Percentiles rank a stretch among this genome's conserved stretches.
Evolutionary conservation across 768 basidiomycete genomes (phyloP).

Genomic region (Auriscalpium microsporum): DNA sequence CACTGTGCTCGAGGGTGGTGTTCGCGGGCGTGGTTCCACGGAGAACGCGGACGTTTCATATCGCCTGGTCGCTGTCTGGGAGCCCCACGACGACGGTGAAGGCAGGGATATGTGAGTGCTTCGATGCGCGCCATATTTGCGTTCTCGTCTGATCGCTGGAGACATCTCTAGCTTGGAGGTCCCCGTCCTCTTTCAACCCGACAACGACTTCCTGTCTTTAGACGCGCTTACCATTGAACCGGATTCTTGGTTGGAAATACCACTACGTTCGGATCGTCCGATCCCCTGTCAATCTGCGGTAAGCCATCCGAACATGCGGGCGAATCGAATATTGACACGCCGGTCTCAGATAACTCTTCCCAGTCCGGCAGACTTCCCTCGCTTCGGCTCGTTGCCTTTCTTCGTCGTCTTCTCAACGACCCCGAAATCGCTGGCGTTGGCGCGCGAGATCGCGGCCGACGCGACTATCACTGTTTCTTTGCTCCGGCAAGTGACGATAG

Average conservation of each 20-base stretch:
- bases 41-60: constrained; percentile 44
- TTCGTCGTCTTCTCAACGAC: constrained; percentile 67
- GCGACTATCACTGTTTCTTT: constrained; percentile 65
- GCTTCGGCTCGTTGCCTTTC: constrained; percentile 54
- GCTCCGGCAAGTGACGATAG: constrained; percentile 49
- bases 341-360: constrained; percentile 52
- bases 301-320: constrained; percentile 19
- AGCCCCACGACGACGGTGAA: constrained; percentile 37
- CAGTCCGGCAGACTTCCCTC: constrained; percentile 50
- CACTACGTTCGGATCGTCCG: constrained; percentile 51
- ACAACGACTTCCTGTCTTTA: constrained; percentile 48
- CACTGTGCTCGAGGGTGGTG: constrained; percentile 21
- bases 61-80: constrained; percentile 49
- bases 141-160: constrained; percentile 5
- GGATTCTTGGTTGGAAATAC: constrained; percentile 62
- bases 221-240: constrained; percentile 37
- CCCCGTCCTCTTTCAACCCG: constrained; percentile 54
- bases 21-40: constrained; percentile 18
- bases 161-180: constrained; percentile 43
- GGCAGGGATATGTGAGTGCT: constrained; percentile 38
- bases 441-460: constrained; percentile 60
- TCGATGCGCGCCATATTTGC: not conserved
- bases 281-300: constrained; percentile 64
- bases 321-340: no score
- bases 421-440: constrained; percentile 43